Conservation (phyloP, 2,329 filamentous ascomycete species). For the Ophiostoma quercus region DNA sequence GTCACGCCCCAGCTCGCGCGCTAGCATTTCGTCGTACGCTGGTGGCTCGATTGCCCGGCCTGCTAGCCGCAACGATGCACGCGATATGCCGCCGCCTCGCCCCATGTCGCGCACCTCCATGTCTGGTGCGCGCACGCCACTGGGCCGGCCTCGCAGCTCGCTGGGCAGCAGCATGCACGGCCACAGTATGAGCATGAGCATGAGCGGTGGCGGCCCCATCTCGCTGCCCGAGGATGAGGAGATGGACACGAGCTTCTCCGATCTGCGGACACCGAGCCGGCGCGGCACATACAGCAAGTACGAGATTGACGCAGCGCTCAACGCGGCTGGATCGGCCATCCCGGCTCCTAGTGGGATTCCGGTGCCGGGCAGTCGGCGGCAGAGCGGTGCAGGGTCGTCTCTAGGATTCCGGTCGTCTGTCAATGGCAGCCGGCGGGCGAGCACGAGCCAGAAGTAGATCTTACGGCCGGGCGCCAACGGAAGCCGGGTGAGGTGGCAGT, state of each 20-base stretch:
- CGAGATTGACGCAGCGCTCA: conserved; percentile 38
- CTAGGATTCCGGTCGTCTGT: conserved; percentile 17
- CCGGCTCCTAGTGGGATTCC: conserved; percentile 33
- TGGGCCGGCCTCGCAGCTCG: conserved; percentile 66
- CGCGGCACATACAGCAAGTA: conserved; percentile 49
- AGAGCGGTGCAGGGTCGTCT: conserved; percentile 30
- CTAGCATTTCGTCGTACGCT: conserved; percentile 53
- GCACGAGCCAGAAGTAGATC: conserved; percentile 37
- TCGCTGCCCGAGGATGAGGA: conserved; percentile 46
- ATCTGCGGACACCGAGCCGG: conserved; percentile 50
- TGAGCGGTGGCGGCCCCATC: conserved; percentile 29
- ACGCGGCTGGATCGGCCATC: conserved; percentile 35
- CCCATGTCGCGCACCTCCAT: conserved; percentile 62
- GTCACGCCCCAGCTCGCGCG: conserved; percentile 68
- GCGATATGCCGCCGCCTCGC: conserved; percentile 49
- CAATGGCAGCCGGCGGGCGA: conserved; percentile 24
- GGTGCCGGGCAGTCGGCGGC: conserved; percentile 40
- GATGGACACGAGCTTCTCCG: conserved; percentile 39
- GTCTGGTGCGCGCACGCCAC: conserved; percentile 56
- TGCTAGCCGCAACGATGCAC: conserved; percentile 42
- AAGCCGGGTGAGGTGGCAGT: neutral
- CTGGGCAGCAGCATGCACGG: conserved; percentile 54
- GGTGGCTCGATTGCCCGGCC: conserved; percentile 44
- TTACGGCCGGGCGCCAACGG: neutral
- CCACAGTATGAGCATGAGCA: conserved; percentile 54